phyloP scores from a whole-genome alignment of 441 rosid species.

The Brassica hybrid region DNA sequence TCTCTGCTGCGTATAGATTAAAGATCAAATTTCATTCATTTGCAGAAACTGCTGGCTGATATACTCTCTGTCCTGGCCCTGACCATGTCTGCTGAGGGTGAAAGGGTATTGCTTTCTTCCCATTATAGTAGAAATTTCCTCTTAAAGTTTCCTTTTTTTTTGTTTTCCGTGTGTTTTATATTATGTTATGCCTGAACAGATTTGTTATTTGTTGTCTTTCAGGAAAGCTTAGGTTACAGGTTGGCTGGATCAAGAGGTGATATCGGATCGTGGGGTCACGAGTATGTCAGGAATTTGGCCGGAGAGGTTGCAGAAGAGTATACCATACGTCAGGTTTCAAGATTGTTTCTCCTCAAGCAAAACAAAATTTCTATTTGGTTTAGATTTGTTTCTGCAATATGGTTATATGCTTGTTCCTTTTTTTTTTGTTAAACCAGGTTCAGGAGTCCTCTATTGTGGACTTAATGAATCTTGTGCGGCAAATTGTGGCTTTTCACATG shows the following conservation, averaged over 20 bases:
- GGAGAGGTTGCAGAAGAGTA: slow-evolving; percentile 90
- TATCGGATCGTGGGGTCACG: slow-evolving; percentile 98
- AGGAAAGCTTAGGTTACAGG: slow-evolving; percentile 95
- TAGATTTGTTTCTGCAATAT: slow-evolving; percentile 16
- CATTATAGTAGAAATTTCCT: neutral
- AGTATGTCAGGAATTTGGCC: slow-evolving; percentile 96
- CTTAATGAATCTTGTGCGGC: slow-evolving; percentile 84
- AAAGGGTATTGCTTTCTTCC: slow-evolving; percentile 61
- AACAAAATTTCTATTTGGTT: slow-evolving; percentile 18
- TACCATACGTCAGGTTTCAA: slow-evolving; percentile 66
- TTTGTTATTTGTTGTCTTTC: slow-evolving; percentile 36
- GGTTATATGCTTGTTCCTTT: slow-evolving; percentile 12
- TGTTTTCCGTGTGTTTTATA: slow-evolving; percentile 7
- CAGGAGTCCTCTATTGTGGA: slow-evolving; percentile 70
- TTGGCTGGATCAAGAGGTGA: slow-evolving; percentile 86
- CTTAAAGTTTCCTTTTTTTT: slow-evolving; percentile 3
- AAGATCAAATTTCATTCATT: slow-evolving; percentile 24
- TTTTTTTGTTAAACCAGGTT: slow-evolving; percentile 49
- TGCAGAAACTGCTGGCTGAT: slow-evolving; percentile 90
- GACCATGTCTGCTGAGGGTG: slow-evolving; percentile 99
- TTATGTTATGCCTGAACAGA: neutral
- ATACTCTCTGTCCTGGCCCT: slow-evolving; percentile 90
- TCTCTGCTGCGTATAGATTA: slow-evolving; percentile 18
- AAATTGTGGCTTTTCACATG: slow-evolving; percentile 97
- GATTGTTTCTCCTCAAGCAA: slow-evolving; percentile 16